These are phyloP conservation scores for Talaromyces sp. DNA, from an alignment of 2,329 filamentous ascomycete species.

Conservation along the genomic window DNA sequence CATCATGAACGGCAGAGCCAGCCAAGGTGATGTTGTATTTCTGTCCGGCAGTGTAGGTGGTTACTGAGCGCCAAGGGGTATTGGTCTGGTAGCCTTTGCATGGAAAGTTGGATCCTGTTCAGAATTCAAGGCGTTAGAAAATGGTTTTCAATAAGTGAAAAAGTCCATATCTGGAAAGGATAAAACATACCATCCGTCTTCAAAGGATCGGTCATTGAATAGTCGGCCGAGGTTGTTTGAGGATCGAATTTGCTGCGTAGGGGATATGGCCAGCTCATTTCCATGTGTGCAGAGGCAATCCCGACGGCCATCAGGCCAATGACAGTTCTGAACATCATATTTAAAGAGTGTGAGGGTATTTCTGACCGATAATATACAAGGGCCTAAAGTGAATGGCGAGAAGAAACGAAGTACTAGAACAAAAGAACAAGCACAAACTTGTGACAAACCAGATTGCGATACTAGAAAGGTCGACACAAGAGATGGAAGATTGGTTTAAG, in stretches of 20 bases:
- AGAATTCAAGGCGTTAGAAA: not conserved
- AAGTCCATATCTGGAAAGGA: not conserved
- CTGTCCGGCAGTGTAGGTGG: constrained; percentile 60
- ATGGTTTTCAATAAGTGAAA: not conserved
- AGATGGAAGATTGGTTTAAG: not conserved
- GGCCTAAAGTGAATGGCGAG: not conserved
- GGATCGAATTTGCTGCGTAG: constrained; percentile 51
- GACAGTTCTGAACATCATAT: constrained; percentile 2
- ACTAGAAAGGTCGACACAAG: not conserved
- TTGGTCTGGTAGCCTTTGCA: constrained; percentile 66
- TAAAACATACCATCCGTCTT: constrained; percentile 10
- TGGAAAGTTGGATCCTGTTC: constrained; percentile 61
- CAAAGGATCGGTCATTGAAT: constrained; percentile 68
- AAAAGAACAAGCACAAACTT: not conserved
- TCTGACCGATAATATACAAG: not conserved
- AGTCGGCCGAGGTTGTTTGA: constrained; percentile 51
- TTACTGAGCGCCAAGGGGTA: constrained; percentile 51
- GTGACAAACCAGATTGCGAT: not conserved
- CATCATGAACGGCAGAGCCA: constrained; percentile 61
- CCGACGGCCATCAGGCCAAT: constrained; percentile 5
- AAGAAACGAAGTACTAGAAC: not conserved
- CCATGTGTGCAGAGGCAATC: constrained; percentile 46
- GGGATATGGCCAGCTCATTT: constrained; percentile 54
- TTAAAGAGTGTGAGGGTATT: not conserved
- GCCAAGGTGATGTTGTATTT: constrained; percentile 61